Evolutionary conservation across 352 stramenopile genomes (phyloP).

Genomic region (Globisporangium lucens): DNA sequence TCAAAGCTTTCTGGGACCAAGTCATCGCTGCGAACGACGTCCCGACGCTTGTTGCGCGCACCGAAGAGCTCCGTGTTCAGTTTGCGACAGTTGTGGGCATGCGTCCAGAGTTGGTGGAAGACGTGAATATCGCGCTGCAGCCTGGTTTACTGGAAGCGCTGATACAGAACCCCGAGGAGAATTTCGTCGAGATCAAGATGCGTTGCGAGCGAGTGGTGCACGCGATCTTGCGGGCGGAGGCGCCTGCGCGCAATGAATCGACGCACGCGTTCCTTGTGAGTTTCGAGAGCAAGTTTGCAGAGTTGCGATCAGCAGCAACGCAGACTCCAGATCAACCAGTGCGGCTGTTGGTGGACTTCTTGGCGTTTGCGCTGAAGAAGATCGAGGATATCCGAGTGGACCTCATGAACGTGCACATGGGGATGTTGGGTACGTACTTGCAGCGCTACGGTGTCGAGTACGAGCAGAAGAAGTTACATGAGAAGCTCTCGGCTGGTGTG

Average conservation of each 20-base stretch:
- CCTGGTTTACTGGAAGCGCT: slow-evolving; percentile 29
- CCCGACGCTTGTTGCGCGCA: slow-evolving; percentile 35
- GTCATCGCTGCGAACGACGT: slow-evolving; percentile 46
- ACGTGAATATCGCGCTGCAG: slow-evolving; percentile 38
- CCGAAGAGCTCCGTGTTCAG: slow-evolving; percentile 46
- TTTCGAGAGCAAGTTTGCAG: slow-evolving; percentile 28
- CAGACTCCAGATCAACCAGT: slow-evolving; percentile 7
- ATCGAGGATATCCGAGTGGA: slow-evolving; percentile 63
- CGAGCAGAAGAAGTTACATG: slow-evolving; percentile 51
- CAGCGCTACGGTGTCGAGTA: slow-evolving; percentile 58
- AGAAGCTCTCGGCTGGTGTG: slow-evolving; percentile 23
- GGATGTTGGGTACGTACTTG: slow-evolving; percentile 51
- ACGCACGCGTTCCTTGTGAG: slow-evolving; percentile 35
- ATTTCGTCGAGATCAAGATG: slow-evolving; percentile 31
- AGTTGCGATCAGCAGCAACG: slow-evolving; percentile 18
- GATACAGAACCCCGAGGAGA: slow-evolving; percentile 29
- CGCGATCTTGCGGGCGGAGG: slow-evolving; percentile 44
- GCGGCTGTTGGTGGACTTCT: slow-evolving; percentile 51
- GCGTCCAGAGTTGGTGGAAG: slow-evolving; percentile 28
- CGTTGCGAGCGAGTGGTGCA: slow-evolving; percentile 46
- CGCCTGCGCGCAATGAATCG: slow-evolving; percentile 42
- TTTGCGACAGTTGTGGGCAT: slow-evolving; percentile 31
- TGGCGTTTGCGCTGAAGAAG: slow-evolving; percentile 65
- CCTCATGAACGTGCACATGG: slow-evolving; percentile 56
- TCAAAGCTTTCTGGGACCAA: slow-evolving; percentile 69